Base-by-base conservation (phyloP, 495 filamentous ascomycete genomes). In the Hypoxylon rickii region DNA sequence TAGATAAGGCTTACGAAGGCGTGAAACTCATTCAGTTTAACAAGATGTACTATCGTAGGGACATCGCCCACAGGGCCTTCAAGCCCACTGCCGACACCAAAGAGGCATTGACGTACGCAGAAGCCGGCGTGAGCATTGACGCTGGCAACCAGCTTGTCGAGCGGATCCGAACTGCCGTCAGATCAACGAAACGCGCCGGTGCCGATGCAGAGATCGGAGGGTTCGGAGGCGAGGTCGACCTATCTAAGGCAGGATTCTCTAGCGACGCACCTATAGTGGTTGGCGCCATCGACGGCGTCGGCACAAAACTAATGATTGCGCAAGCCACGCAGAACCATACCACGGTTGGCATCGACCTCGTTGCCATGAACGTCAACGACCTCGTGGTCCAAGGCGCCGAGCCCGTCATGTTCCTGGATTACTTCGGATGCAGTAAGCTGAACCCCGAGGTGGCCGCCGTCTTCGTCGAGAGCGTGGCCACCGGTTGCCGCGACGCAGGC, bases 351-450 rank as follows among this genome's bases (percentile, higher is more conserved):
- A 90, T 97, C 63, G 94, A 98, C 69, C 82, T 98, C 10, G 95
- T 97, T 1, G 94, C 94, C 57, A 97, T 97, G 95, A 96, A 95
- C 70, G 94, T 96, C 66, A 97, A 98, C 72, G 94, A 97, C 72
- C 80, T 97, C 0, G 86, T 97, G 37, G 94, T 96, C 11, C 92
- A 97, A 72, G 94, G 94, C 43, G 94, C 94, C 1, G 87, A 93
- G 67, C 89, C 94, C 7, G 78, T 96, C 65, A 90, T 90, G 76
- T 97, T 98, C 82, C 84, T 96, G 42, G 94, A 97, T 77, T 96
- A 90, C 80, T 96, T 92, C 78, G 92, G 89, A 38, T 96, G 90
- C 76, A 86, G 86, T 66, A 86, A 86, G 67, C 83, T 97, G 17
- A 83, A 94, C 58, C 84, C 90, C 3, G 73, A 83, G 24, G 80